Conservation (phyloP, 495 filamentous ascomycete species). For the Pyrenopolyporus hunteri region DNA sequence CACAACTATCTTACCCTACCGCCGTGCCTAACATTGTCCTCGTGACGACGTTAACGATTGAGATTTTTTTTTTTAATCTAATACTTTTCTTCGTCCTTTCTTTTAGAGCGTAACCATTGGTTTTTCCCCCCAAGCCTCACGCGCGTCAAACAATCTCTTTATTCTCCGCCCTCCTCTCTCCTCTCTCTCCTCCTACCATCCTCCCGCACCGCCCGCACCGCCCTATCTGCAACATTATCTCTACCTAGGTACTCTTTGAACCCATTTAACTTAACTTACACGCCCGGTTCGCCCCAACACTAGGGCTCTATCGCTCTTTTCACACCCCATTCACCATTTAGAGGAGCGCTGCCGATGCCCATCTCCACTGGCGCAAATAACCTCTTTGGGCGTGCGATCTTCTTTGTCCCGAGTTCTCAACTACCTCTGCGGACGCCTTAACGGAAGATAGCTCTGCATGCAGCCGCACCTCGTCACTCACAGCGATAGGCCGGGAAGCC, state of each 20-base stretch:
- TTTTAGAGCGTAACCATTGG: neutral
- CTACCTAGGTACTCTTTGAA: neutral
- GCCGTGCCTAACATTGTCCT: constrained; percentile 33
- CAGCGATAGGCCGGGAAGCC: constrained; percentile 16
- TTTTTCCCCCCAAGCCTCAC: neutral
- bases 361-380: constrained; percentile 14
- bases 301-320: neutral
- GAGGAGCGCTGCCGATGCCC: constrained; percentile 4
- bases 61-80: constrained; percentile 12
- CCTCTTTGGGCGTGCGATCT: neutral
- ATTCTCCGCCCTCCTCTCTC: neutral
- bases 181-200: neutral
- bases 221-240: neutral
- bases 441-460: constrained; percentile 21
- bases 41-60: constrained; percentile 28
- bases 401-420: constrained; percentile 29
- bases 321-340: neutral
- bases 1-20: constrained; percentile 32
- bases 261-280: neutral
- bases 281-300: no score
- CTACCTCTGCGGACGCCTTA: neutral
- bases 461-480: constrained; percentile 16
- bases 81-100: neutral
- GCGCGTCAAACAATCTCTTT: neutral
- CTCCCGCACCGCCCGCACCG: neutral